phyloP scores from a whole-genome alignment of 2,329 filamentous ascomycete genomes.

The Shiraia sp. region DNA sequence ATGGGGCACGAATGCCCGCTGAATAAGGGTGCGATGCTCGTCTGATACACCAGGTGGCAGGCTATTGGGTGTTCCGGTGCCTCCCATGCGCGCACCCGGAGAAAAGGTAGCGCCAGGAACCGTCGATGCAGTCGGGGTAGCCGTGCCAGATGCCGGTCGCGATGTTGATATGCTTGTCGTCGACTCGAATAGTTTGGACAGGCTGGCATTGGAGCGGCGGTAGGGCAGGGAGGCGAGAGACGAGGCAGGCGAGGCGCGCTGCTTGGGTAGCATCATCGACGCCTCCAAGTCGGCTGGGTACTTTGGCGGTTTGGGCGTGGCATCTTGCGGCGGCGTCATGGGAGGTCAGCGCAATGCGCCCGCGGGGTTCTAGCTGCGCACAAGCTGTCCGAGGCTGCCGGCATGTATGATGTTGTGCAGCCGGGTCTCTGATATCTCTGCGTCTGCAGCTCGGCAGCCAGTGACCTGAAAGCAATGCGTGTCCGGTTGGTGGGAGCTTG shows the following conservation, averaged over 20 bases:
- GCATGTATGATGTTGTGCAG: slow-evolving; percentile 36
- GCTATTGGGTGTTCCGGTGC: slow-evolving; percentile 45
- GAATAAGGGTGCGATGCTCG: slow-evolving; percentile 67
- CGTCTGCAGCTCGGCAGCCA: not conserved
- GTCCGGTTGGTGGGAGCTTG: slow-evolving; percentile 6
- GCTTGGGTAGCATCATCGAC: slow-evolving; percentile 64
- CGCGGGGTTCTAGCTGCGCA: slow-evolving; percentile 35
- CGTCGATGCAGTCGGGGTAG: slow-evolving; percentile 46
- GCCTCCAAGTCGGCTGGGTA: slow-evolving; percentile 65
- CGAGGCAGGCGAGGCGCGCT: slow-evolving; percentile 61
- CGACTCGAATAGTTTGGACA: slow-evolving; percentile 58
- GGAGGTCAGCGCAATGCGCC: slow-evolving; percentile 43
- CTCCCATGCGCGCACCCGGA: slow-evolving; percentile 42
- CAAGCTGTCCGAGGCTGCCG: slow-evolving; percentile 29
- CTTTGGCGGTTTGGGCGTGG: slow-evolving; percentile 39
- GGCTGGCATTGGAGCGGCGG: slow-evolving; percentile 56
- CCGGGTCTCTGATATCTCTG: not conserved
- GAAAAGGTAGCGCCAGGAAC: slow-evolving; percentile 50
- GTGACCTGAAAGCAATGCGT: not conserved
- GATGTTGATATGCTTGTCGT: slow-evolving; percentile 51
- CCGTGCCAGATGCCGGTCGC: slow-evolving; percentile 47
- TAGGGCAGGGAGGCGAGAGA: slow-evolving; percentile 62
- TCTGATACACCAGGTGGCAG: slow-evolving; percentile 52
- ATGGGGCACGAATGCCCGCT: slow-evolving; percentile 86
- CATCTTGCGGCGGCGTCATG: slow-evolving; percentile 49